Evolutionary conservation across 345 rosid genomes (phyloP), one percentile per base, ranked within the genome.

Genomic region (Eucalyptus guilfoylei): DNA sequence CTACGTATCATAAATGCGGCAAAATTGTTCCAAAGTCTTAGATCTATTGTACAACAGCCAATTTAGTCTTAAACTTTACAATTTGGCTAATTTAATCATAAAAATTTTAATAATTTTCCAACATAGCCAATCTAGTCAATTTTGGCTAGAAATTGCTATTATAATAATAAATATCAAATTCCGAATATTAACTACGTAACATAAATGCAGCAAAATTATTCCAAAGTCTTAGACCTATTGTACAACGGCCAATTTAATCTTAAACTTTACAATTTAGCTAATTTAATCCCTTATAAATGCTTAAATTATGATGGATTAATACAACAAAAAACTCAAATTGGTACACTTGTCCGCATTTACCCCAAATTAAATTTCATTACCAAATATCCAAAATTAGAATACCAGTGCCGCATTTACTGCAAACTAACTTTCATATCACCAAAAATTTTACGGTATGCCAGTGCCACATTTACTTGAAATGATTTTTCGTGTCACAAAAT

Each of bases 191-290:
- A 64, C 19, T 2, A 3, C 15, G 9, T 8, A 64, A 14, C 9
- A n/a, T 64, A n/a, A 64, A 64, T n/a, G 76, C 0, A 0, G 34
- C 1, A n/a, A 8, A 64, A 1, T 64, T 64, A 19, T n/a, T 16
- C 19, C 1, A 34, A 69, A 34, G 44, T 17, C 80, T 3, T 9
- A 9, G 0, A 34, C 1, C 0, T 34, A 9, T 34, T 34, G 1
- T 9, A 32, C 12, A 11, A 0, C 0, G 0, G 0, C 4, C 1
- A 17, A 69, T 9, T 69, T 11, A 16, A 24, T 16, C 4, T 8
- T 69, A 17, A 34, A 34, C 8, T 69, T 69, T 34, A 9, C 0
- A 17, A 69, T 9, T 21, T 34, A 0, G 4, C 7, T 2, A 69
- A 69, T 69, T 17, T 34, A 17, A 3, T 9, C 10, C 6, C 24